Conservation (phyloP, 2,329 filamentous ascomycete genomes). For the Trichoderma sp. region DNA sequence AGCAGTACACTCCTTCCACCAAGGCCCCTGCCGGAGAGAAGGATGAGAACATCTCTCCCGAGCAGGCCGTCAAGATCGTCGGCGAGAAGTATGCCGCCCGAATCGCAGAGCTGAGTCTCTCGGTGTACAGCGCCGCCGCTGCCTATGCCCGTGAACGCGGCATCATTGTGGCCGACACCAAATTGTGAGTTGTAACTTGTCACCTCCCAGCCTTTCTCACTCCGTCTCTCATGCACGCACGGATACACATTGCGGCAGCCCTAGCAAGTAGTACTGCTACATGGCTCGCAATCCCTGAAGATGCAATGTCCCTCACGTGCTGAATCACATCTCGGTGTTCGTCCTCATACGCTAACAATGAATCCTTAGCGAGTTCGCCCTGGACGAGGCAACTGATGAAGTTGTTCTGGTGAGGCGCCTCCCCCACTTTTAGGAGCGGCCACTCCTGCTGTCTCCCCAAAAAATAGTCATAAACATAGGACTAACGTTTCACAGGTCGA, state of each 20-base stretch:
- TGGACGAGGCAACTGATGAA: slow-evolving; percentile 49
- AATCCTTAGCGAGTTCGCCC: slow-evolving; percentile 49
- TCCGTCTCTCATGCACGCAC: slow-evolving; percentile 1
- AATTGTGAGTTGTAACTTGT: slow-evolving; percentile 20
- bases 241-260: slow-evolving; percentile 18
- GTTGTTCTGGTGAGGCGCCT: slow-evolving; percentile 48
- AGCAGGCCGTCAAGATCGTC: slow-evolving; percentile 56
- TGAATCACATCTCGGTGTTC: slow-evolving; percentile 31
- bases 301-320: background rate
- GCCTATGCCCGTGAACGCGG: slow-evolving; percentile 59
- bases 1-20: slow-evolving; percentile 66
- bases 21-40: slow-evolving; percentile 80
- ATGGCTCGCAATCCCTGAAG: background rate
- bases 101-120: slow-evolving; percentile 40
- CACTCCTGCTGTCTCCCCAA: background rate
- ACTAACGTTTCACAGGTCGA: slow-evolving; percentile 48
- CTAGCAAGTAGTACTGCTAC: background rate
- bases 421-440: background rate
- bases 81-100: slow-evolving; percentile 41
- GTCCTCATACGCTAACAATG: slow-evolving; percentile 32
- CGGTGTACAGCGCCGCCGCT: slow-evolving; percentile 51
- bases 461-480: background rate
- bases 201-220: background rate
- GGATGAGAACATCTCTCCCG: slow-evolving; percentile 82
- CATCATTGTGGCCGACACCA: slow-evolving; percentile 39